A percentile compares a stretch with the other conserved stretches of the same genome.
These are phyloP conservation scores for Microstroma glucosiphilum DNA, from an alignment of 1,284 basidiomycete species.

Conservation along the genomic window DNA sequence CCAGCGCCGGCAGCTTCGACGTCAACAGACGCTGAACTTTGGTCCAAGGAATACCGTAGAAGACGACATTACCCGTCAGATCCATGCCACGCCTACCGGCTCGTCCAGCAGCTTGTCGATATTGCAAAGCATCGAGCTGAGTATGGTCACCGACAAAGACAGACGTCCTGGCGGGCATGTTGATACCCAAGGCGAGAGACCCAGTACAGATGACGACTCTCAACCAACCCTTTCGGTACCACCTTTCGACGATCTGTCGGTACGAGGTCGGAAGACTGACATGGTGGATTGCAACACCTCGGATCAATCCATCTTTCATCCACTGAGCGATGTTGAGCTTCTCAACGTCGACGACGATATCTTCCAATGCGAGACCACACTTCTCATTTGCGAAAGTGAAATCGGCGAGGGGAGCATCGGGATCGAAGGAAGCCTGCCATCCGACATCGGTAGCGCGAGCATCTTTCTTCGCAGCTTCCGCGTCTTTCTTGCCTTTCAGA, in stretches of 20 bases:
- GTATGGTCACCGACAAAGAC: constrained; percentile 66
- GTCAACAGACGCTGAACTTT: constrained; percentile 61
- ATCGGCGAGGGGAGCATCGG: constrained; percentile 58
- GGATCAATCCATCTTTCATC: constrained; percentile 56
- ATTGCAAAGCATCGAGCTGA: constrained; percentile 63
- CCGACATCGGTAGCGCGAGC: constrained; percentile 21
- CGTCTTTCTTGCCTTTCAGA: constrained; percentile 53
- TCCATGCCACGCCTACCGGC: constrained; percentile 67
- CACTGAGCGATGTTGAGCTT: constrained; percentile 53
- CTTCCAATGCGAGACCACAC: constrained; percentile 54
- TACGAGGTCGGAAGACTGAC: constrained; percentile 64
- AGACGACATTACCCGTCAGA: constrained; percentile 62
- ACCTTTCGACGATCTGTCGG: constrained; percentile 62
- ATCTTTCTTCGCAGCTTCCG: constrained; percentile 21
- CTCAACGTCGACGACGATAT: constrained; percentile 57
- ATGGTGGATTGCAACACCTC: constrained; percentile 67
- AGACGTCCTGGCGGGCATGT: constrained; percentile 63
- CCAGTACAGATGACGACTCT: constrained; percentile 64
- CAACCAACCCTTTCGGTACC: constrained; percentile 60
- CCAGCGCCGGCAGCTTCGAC: constrained; percentile 62
- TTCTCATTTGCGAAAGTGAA: constrained; percentile 60
- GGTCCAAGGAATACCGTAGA: constrained; percentile 63
- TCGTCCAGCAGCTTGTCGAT: constrained; percentile 65
- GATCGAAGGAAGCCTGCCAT: constrained; percentile 55
- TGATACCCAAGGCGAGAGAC: constrained; percentile 67